Conservation (phyloP, 2,329 filamentous ascomycete species). For the Pyrenophora tritici-repentis region DNA sequence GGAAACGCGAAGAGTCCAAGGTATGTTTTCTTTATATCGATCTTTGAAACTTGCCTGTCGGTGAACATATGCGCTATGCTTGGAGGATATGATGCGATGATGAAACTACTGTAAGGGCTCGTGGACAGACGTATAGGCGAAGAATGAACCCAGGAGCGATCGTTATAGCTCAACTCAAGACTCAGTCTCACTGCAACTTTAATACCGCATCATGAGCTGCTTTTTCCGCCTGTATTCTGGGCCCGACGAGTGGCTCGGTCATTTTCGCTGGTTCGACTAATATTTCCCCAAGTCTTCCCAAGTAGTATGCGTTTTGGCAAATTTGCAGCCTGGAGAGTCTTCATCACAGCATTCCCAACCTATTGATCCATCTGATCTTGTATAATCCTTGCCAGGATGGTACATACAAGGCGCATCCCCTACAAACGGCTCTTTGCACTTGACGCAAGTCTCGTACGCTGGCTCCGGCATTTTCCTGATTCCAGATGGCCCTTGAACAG, state of each 20-base stretch:
- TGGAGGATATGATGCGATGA: too few species aligned
- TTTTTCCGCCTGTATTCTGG: slow-evolving; percentile 1
- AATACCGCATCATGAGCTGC: neutral
- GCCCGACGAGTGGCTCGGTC: slow-evolving; percentile 5
- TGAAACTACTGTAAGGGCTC: too few species aligned
- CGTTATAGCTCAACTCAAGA: neutral
- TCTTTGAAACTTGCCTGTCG: neutral
- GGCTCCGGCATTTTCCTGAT: neutral
- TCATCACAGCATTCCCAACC: slow-evolving; percentile 19
- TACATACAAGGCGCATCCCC: slow-evolving; percentile 18
- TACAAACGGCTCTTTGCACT: slow-evolving; percentile 18
- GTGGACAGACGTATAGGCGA: too few species aligned
- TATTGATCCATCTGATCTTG: neutral
- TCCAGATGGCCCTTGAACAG: neutral
- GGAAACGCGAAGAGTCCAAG: too few species aligned
- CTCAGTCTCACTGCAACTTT: neutral
- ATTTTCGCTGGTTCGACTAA: neutral
- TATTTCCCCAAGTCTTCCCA: neutral
- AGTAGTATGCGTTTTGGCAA: slow-evolving; percentile 10
- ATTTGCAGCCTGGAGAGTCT: slow-evolving; percentile 18
- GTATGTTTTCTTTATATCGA: too few species aligned
- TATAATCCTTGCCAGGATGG: slow-evolving; percentile 19
- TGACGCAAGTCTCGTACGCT: slow-evolving; percentile 14
- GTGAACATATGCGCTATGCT: neutral
- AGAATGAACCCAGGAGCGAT: too few species aligned